These are phyloP conservation scores for Aureobasidium uvarum DNA, from an alignment of 2,329 filamentous ascomycete species.

Conservation along the genomic window DNA sequence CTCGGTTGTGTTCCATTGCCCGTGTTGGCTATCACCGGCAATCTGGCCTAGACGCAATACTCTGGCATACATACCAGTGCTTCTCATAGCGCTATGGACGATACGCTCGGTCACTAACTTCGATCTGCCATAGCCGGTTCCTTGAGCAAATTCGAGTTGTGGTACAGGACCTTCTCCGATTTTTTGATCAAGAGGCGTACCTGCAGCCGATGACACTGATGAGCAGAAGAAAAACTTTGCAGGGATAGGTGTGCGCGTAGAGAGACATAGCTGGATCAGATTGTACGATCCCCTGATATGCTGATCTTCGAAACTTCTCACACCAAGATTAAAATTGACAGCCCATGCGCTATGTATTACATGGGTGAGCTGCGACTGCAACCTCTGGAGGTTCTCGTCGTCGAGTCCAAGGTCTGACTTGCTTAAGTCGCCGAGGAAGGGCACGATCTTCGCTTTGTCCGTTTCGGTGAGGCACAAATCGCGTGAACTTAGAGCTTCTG, in stretches of 20 bases:
- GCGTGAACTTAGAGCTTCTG: constrained; percentile 40
- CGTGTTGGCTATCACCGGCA: constrained; percentile 48
- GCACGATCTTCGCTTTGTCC: constrained; percentile 39
- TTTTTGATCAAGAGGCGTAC: constrained; percentile 19
- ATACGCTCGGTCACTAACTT: constrained; percentile 33
- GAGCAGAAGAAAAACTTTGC: constrained; percentile 52
- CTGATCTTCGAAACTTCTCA: constrained; percentile 52
- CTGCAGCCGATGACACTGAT: constrained; percentile 46
- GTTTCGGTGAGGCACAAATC: constrained; percentile 39
- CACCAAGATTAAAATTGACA: constrained; percentile 57
- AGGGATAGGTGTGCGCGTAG: constrained; percentile 32
- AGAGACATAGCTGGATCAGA: constrained; percentile 44
- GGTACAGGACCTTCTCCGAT: constrained; percentile 28
- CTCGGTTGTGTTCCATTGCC: constrained; percentile 53
- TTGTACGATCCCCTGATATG: constrained; percentile 48
- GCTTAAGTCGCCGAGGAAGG: constrained; percentile 45
- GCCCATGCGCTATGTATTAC: constrained; percentile 55
- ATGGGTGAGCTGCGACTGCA: constrained; percentile 40
- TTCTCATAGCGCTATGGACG: constrained; percentile 28
- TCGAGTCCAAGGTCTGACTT: constrained; percentile 45
- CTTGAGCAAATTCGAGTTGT: constrained; percentile 30
- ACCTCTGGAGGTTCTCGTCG: constrained; percentile 32
- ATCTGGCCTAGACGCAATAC: constrained; percentile 47
- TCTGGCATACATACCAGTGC: constrained; percentile 31
- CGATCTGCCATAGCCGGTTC: constrained; percentile 32